phyloP scores from a whole-genome alignment of 371 early-diverging fungal genomes.

The Mortierella polycephala region DNA sequence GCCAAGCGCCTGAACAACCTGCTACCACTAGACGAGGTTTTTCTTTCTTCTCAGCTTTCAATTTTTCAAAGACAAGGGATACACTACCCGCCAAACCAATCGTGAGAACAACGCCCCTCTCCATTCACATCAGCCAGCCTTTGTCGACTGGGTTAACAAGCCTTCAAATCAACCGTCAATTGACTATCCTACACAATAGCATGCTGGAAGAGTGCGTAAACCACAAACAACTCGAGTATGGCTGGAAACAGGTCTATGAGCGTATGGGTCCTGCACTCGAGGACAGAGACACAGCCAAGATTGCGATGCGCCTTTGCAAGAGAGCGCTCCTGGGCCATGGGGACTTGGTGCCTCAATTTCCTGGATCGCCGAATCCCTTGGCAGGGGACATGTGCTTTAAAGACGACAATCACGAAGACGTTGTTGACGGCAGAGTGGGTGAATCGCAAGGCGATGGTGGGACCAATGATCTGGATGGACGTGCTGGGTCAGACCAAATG shows the following conservation, averaged over 20 bases:
- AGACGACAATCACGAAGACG: slow-evolving; percentile 4
- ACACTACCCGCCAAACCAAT: background rate
- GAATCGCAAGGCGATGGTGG: background rate
- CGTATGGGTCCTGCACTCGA: slow-evolving; percentile 39
- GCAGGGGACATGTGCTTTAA: slow-evolving; percentile 21
- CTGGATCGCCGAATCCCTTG: slow-evolving; percentile 21
- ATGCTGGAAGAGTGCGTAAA: slow-evolving; percentile 47
- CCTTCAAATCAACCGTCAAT: slow-evolving; percentile 22
- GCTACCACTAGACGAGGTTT: background rate
- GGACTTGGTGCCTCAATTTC: slow-evolving; percentile 9
- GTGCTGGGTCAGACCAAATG: background rate
- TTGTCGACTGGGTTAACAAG: no score
- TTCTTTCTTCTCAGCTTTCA: slow-evolving; percentile 3
- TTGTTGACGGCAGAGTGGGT: background rate
- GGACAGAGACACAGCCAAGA: slow-evolving; percentile 33
- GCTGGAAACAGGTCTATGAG: slow-evolving; percentile 42
- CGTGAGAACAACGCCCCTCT: background rate
- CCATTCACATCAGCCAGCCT: background rate
- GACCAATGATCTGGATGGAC: background rate
- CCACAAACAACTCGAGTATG: slow-evolving; percentile 40
- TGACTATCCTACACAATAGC: slow-evolving; percentile 31
- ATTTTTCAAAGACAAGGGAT: background rate
- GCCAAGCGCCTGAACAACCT: background rate
- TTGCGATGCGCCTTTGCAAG: slow-evolving; percentile 40
- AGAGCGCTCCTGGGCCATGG: slow-evolving; percentile 39